Conservation (phyloP, 2,329 filamentous ascomycete species). For the Calonectria hawksworthii region DNA sequence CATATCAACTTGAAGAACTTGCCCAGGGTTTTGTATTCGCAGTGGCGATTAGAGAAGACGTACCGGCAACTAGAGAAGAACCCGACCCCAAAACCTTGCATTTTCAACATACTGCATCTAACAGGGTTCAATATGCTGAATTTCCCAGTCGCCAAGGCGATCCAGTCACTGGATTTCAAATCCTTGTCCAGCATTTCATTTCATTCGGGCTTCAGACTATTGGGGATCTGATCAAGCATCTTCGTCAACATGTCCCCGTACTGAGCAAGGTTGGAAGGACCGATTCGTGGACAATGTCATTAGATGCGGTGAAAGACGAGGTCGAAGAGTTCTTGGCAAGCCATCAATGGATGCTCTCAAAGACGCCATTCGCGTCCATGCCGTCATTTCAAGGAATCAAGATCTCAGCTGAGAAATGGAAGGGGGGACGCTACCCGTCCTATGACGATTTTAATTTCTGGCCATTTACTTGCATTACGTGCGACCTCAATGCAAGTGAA, state of each 20-base stretch:
- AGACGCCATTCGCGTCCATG: not conserved
- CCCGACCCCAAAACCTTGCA: not conserved
- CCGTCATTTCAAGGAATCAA: not conserved
- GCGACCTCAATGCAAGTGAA: not conserved
- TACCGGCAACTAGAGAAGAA: not conserved
- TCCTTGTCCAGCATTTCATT: not conserved
- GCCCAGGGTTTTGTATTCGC: not conserved
- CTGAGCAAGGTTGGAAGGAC: not conserved
- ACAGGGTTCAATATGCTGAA: not conserved
- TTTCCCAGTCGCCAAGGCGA: not conserved
- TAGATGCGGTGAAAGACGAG: not conserved
- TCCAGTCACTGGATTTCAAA: not conserved
- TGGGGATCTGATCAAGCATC: not conserved
- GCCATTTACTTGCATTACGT: not conserved
- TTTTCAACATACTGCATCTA: not conserved
- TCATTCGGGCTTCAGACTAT: not conserved
- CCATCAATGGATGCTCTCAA: not conserved
- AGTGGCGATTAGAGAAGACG: too few species aligned
- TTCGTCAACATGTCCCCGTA: not conserved
- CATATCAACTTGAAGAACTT: not conserved
- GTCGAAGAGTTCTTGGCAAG: not conserved
- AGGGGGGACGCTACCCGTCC: not conserved
- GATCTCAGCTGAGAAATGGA: not conserved
- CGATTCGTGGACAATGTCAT: not conserved
- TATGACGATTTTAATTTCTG: not conserved